A percentile compares a stretch with the other conserved stretches of the same genome.
Evolutionary conservation across 139 green algal species (phyloP).

Genomic region (Tetraselmis striata): DNA sequence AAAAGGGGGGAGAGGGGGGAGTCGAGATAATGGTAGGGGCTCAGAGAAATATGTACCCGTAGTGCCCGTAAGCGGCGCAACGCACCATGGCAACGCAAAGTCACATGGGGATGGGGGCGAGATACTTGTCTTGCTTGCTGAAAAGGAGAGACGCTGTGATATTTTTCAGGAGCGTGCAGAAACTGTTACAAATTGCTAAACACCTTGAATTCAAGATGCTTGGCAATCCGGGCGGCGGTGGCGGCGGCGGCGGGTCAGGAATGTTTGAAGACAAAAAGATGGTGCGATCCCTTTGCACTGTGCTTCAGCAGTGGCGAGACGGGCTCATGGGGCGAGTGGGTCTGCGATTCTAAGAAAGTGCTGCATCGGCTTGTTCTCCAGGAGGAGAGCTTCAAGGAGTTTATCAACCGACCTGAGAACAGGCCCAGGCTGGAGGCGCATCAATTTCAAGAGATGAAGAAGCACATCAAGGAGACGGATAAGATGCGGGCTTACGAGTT

Average conservation of each 20-base stretch:
- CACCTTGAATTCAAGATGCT: neutral
- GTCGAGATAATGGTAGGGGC: too few species aligned
- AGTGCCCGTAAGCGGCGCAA: too few species aligned
- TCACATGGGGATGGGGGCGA: too few species aligned
- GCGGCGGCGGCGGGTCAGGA: too few species aligned
- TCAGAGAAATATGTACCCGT: too few species aligned
- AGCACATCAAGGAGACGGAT: conserved; percentile 34
- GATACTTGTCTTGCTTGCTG: too few species aligned
- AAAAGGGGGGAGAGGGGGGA: too few species aligned
- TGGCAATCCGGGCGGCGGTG: neutral
- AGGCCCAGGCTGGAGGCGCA: conserved; percentile 42
- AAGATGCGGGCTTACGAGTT: conserved; percentile 34
- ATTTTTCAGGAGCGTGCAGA: too few species aligned
- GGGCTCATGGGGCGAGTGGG: neutral
- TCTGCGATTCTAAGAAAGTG: neutral
- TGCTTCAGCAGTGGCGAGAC: neutral
- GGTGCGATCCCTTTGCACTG: neutral
- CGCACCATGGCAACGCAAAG: too few species aligned
- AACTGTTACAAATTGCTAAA: too few species aligned
- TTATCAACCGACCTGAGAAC: conserved; percentile 51
- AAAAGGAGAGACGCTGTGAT: too few species aligned
- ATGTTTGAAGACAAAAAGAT: neutral
- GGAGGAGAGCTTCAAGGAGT: conserved; percentile 56
- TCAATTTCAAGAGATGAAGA: conserved; percentile 42
- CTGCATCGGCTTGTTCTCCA: neutral